Percentiles rank a stretch among this genome's conserved stretches.
phyloP scores from a whole-genome alignment of 139 green algal genomes.

The Mesotaenium endlicherianum region DNA sequence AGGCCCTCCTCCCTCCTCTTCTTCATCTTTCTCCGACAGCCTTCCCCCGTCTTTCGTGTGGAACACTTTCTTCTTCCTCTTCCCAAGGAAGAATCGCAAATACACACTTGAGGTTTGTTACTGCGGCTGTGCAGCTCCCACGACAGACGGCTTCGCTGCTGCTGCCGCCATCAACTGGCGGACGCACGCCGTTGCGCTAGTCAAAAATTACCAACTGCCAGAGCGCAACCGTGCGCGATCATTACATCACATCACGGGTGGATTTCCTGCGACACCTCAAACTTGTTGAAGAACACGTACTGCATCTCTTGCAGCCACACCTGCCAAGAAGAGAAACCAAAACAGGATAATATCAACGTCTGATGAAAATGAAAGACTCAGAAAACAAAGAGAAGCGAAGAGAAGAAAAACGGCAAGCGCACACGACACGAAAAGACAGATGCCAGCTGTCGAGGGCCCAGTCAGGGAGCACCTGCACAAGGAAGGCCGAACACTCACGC shows the following conservation, averaged over 20 bases:
- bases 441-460: not conserved
- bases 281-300: slow-evolving; percentile 27
- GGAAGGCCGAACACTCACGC: not conserved
- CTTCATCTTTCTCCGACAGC: too few relatives aligned
- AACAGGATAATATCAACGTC: not conserved
- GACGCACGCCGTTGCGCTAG: not conserved
- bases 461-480: not conserved
- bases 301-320: slow-evolving; percentile 45
- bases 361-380: not conserved
- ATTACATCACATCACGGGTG: slow-evolving; percentile 16
- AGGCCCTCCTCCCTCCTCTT: too few relatives aligned
- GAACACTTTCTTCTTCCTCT: too few relatives aligned
- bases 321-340: slow-evolving; percentile 5
- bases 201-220: not conserved
- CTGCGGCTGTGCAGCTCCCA: not conserved
- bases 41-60: too few relatives aligned
- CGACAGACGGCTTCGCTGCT: not conserved
- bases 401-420: not conserved
- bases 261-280: slow-evolving; percentile 29
- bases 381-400: slow-evolving; percentile 2
- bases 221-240: too few relatives aligned
- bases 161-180: not conserved
- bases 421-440: not conserved
- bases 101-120: not conserved
- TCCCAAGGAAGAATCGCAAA: too few relatives aligned